phyloP scores from a whole-genome alignment of 768 basidiomycete species.

The Lyophyllum semitale region DNA sequence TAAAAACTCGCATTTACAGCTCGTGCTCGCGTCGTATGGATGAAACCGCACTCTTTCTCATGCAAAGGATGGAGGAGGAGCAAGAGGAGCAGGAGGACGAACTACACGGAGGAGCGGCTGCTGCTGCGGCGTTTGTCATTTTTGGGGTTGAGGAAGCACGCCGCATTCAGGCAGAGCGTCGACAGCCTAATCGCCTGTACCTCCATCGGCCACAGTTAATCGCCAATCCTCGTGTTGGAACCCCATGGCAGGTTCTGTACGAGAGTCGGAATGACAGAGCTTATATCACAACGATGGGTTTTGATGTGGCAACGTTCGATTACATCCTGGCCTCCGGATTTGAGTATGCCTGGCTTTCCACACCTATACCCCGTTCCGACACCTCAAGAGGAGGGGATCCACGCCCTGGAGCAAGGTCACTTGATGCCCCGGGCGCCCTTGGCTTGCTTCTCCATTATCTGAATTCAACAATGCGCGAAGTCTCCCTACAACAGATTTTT shows the following conservation, averaged over 20 bases:
- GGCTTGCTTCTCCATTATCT: constrained; percentile 44
- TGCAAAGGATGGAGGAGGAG: constrained; percentile 4
- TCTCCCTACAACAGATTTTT: constrained; percentile 45
- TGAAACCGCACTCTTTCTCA: neutral
- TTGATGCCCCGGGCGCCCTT: constrained; percentile 42
- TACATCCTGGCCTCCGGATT: constrained; percentile 27
- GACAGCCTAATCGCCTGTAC: constrained; percentile 23
- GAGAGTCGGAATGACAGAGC: constrained; percentile 32
- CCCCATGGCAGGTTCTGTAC: constrained; percentile 20
- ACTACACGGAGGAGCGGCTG: neutral
- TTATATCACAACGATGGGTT: constrained; percentile 48
- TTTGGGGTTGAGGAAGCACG: constrained; percentile 1
- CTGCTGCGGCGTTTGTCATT: neutral
- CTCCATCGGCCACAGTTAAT: constrained; percentile 32
- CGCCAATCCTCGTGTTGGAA: constrained; percentile 14
- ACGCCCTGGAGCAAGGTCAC: constrained; percentile 26
- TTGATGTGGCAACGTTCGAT: constrained; percentile 38
- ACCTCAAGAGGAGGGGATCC: constrained; percentile 31
- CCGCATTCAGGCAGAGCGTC: neutral
- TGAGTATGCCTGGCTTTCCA: too few species aligned
- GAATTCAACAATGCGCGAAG: constrained; percentile 41
- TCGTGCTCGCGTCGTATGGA: neutral
- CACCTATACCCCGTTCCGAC: constrained; percentile 26
- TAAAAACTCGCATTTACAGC: neutral
- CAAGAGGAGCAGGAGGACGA: constrained; percentile 5